Conservation (phyloP, 441 rosid species). For the Capsella rubella region DNA sequence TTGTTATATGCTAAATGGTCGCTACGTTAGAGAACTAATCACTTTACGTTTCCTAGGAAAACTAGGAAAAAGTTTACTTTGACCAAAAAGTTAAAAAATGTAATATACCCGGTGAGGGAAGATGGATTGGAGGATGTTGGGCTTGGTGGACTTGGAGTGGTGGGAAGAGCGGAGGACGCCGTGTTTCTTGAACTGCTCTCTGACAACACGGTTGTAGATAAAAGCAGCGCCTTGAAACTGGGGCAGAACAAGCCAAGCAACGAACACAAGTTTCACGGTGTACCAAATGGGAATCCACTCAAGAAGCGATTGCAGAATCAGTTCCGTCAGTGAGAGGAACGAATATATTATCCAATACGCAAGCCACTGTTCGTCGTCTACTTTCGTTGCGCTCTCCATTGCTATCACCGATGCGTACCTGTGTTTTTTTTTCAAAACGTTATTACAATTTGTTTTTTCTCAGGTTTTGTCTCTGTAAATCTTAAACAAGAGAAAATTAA, state of each 20-base stretch:
- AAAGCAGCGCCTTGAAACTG: slow-evolving; percentile 91
- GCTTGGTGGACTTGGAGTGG: slow-evolving; percentile 44
- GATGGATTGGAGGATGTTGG: slow-evolving; percentile 52
- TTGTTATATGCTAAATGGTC: background rate
- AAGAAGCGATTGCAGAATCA: slow-evolving; percentile 67
- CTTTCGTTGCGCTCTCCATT: slow-evolving; percentile 72
- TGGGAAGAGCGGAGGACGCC: slow-evolving; percentile 28
- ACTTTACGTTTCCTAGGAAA: slow-evolving; percentile 1
- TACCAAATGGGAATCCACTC: slow-evolving; percentile 95
- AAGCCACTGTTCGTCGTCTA: slow-evolving; percentile 93
- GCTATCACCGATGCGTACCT: slow-evolving; percentile 90
- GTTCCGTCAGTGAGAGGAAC: slow-evolving; percentile 75
- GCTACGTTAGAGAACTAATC: slow-evolving; percentile 9
- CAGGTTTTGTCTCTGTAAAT: background rate
- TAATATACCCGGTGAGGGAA: slow-evolving; percentile 40
- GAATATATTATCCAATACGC: slow-evolving; percentile 94
- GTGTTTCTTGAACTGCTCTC: slow-evolving; percentile 59
- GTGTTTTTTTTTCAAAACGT: background rate
- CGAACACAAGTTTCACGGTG: slow-evolving; percentile 60
- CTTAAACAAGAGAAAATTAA: background rate
- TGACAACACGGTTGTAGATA: slow-evolving; percentile 69
- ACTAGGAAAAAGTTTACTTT: slow-evolving; percentile 35
- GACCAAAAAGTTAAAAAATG: background rate
- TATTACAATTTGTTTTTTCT: too few species aligned
- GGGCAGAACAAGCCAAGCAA: slow-evolving; percentile 83